Evolutionary conservation across 2,329 filamentous ascomycete species (phyloP), one percentile per base, ranked within the genome.

Genomic region (Xylaria polymorpha): DNA sequence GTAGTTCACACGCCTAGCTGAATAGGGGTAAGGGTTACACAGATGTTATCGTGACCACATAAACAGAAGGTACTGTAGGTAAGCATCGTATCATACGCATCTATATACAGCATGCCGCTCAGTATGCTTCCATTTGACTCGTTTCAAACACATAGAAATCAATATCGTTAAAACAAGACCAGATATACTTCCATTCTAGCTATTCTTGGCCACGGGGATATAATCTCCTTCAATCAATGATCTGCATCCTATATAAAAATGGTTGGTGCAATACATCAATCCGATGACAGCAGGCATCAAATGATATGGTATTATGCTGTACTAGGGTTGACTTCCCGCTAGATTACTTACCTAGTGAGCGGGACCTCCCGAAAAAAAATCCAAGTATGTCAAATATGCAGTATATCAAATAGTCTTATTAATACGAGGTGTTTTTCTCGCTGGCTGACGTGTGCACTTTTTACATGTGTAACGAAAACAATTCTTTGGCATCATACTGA

Each of bases 361-460:
- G 48, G 48, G 29, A 32, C 15, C 48, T 51, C 48, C 48, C 48
- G 51, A 39, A 55, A 55, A 39, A 29, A 29, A 29, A 29, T 29
- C 2, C 25, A n/a, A n/a, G n/a, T n/a, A 29, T 29, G 4, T 29
- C 25, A 29, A 29, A 29, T 29, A 29, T 4, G 25, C 25, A 29
- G 25, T 22, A 55, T 55, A 55, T 55, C 51, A 32, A 51, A 51
- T 51, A 51, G 6, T 46, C n/a, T 51, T 51, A 32, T 51, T 29
- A 29, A 51, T 5, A n/a, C 25, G 48, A 29, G 10, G 35, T 12
- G 8, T 44, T 44, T 44, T 44, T 18, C 20, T 22, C 32, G 4
- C 10, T 39, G n/a, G 51, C 32, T 22, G 14, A 56, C 32, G 7
- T 48, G 35, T 56, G 51, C 20, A 37, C 18, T 39, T 15, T 39